These are phyloP conservation scores for Dacryopinax primogenitus DNA, from an alignment of 768 basidiomycete species.

Conservation along the genomic window DNA sequence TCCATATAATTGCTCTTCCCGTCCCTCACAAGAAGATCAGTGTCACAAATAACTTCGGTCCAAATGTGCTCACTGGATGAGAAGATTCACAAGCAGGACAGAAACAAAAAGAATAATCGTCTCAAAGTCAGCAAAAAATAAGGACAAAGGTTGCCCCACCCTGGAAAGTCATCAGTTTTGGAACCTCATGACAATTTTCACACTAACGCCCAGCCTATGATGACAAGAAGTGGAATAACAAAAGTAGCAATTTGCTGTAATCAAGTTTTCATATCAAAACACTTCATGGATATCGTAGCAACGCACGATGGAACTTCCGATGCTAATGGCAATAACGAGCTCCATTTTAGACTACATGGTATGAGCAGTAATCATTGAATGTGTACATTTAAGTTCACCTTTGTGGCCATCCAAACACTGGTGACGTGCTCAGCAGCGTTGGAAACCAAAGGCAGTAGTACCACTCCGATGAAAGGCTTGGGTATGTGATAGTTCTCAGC, in stretches of 20 bases:
- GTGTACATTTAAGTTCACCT: conserved; percentile 23
- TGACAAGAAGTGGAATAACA: conserved; percentile 75
- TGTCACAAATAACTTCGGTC: background rate
- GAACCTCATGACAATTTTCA: conserved; percentile 15
- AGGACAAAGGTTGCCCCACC: conserved; percentile 54
- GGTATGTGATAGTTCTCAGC: conserved; percentile 69
- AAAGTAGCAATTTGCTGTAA: conserved; percentile 71
- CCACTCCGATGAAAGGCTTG: conserved; percentile 73
- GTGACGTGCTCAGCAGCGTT: conserved; percentile 74
- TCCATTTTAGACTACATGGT: conserved; percentile 65
- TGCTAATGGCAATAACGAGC: conserved; percentile 64
- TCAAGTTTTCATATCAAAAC: background rate
- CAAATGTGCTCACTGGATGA: conserved; percentile 35
- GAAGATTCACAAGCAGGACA: conserved; percentile 73
- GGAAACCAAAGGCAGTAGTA: conserved; percentile 75
- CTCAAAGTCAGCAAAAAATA: conserved; percentile 82
- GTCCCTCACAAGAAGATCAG: conserved; percentile 34
- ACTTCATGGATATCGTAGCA: background rate
- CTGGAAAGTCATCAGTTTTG: conserved; percentile 2
- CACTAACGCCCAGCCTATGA: conserved; percentile 74
- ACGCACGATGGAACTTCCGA: conserved; percentile 69
- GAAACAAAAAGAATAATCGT: conserved; percentile 79
- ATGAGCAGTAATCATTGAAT: conserved; percentile 39
- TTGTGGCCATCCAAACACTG: conserved; percentile 12
- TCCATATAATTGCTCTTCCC: conserved; percentile 90